Evolutionary conservation across 73 alveolate genomes (phyloP).

Genomic region (Tetrahymena borealis): DNA sequence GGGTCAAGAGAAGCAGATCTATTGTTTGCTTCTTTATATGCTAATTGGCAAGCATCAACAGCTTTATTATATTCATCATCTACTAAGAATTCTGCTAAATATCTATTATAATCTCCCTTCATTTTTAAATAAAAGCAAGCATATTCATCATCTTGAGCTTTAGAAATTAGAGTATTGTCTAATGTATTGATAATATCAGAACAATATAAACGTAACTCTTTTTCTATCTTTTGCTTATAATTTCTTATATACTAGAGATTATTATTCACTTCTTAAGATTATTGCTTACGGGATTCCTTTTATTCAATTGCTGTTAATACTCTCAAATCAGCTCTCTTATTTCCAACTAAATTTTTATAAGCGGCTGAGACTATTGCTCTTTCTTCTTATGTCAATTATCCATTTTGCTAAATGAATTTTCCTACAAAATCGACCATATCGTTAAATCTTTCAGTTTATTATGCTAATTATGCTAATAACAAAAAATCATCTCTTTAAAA

Average conservation of each 20-base stretch:
- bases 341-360: conserved; percentile 77
- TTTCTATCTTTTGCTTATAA: conserved; percentile 62
- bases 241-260: conserved; percentile 62
- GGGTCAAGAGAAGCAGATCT: conserved; percentile 69
- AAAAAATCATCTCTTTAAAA: conserved; percentile 57
- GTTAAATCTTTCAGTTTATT: conserved; percentile 71
- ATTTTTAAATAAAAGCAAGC: conserved; percentile 78
- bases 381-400: conserved; percentile 73
- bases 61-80: conserved; percentile 73
- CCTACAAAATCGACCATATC: conserved; percentile 75
- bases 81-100: conserved; percentile 78
- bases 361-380: conserved; percentile 78
- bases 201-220: conserved; percentile 64
- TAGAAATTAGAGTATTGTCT: conserved; percentile 56
- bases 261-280: conserved; percentile 50
- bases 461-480: conserved; percentile 65
- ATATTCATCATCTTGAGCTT: conserved; percentile 64
- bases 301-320: conserved; percentile 62
- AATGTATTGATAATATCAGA: conserved; percentile 59
- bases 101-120: conserved; percentile 94
- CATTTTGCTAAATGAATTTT: conserved; percentile 47
- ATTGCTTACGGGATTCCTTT: conserved; percentile 56
- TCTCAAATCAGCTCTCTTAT: conserved; percentile 82
- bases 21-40: conserved; percentile 82
- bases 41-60: conserved; percentile 65